Conservation (phyloP, 345 rosid genomes). For the Lepidium aucheri region DNA sequence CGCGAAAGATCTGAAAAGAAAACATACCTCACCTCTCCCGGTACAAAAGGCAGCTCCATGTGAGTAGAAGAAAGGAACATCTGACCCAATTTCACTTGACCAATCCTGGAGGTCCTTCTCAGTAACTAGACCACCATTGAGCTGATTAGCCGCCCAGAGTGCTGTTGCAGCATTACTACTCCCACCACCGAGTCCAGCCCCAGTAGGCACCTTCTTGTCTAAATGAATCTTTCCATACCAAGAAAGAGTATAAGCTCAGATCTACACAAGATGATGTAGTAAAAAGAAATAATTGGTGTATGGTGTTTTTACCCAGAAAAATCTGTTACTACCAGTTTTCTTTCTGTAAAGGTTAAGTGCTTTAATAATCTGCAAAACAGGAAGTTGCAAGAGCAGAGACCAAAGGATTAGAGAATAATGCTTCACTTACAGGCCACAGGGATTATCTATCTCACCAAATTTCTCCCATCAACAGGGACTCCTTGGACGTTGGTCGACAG, state of each 20-base stretch:
- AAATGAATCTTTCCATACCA: slow-evolving; percentile 62
- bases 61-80: slow-evolving; percentile 93
- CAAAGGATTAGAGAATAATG: not conserved
- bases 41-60: slow-evolving; percentile 94
- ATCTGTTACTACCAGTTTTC: slow-evolving; percentile 67
- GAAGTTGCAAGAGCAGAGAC: not conserved
- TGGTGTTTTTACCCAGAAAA: slow-evolving; percentile 62
- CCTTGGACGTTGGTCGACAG: slow-evolving; percentile 76
- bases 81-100: slow-evolving; percentile 97
- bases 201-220: slow-evolving; percentile 84
- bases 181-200: slow-evolving; percentile 98
- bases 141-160: slow-evolving; percentile 96
- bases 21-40: slow-evolving; percentile 94
- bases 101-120: slow-evolving; percentile 94
- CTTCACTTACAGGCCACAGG: not conserved
- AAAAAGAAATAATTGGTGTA: not conserved
- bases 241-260: not conserved
- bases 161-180: slow-evolving; percentile 99
- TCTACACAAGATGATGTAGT: not conserved
- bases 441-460: slow-evolving; percentile 31
- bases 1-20: not conserved
- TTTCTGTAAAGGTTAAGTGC: slow-evolving; percentile 85
- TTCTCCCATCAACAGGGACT: slow-evolving; percentile 76
- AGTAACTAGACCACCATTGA: slow-evolving; percentile 60
- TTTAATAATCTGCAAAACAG: slow-evolving; percentile 68